Percentiles rank a stretch among this genome's conserved stretches.
Evolutionary conservation across 2,329 filamentous ascomycete genomes (phyloP).

Genomic region (Hyphodiscus sp.): DNA sequence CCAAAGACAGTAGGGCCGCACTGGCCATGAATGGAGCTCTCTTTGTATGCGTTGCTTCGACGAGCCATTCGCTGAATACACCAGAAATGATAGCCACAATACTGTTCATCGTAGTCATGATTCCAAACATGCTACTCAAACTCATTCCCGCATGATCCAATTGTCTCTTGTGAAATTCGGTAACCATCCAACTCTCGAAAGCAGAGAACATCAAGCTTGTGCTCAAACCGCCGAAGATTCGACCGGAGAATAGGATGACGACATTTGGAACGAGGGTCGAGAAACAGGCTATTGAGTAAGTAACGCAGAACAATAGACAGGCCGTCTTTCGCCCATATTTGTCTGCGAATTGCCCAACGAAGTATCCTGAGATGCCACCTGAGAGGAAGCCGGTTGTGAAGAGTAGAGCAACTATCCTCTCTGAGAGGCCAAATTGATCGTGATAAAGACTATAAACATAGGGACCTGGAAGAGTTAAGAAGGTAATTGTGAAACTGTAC

Average conservation of each 20-base stretch:
- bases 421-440: conserved; percentile 27
- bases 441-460: conserved; percentile 30
- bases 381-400: conserved; percentile 30
- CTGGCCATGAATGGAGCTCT: conserved; percentile 47
- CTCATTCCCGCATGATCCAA: conserved; percentile 37
- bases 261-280: conserved; percentile 40
- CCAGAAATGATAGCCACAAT: conserved; percentile 49
- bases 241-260: conserved; percentile 43
- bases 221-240: conserved; percentile 47
- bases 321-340: conserved; percentile 37
- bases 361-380: conserved; percentile 27
- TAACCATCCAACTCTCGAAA: conserved; percentile 57
- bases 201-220: conserved; percentile 52
- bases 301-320: conserved; percentile 48
- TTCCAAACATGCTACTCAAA: conserved; percentile 46
- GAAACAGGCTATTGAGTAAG: conserved; percentile 47
- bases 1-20: conserved; percentile 35
- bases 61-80: conserved; percentile 45
- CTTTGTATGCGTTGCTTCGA: conserved; percentile 40
- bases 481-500: conserved; percentile 10
- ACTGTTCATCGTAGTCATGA: conserved; percentile 47
- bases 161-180: conserved; percentile 45
- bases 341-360: conserved; percentile 29
- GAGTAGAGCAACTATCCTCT: conserved; percentile 26
- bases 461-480: conserved; percentile 27